Evolutionary conservation across 176 grass and related monocot species (phyloP), one percentile per base, ranked within the genome.

Genomic region (Juncus inflexus): DNA sequence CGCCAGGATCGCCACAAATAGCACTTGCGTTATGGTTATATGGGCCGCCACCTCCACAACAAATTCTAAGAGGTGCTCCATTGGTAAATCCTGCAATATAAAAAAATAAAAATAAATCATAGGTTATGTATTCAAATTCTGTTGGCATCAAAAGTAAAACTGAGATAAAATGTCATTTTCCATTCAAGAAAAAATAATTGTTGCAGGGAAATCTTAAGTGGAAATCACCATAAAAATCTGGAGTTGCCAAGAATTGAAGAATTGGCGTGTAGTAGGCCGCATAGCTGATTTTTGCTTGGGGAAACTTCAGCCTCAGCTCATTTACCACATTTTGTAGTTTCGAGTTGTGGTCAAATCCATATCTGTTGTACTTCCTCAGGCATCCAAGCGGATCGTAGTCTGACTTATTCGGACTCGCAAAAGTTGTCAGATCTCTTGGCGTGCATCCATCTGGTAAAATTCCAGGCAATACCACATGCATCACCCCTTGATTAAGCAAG

Each of bases 361-460:
- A 37, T 12, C 8, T 40, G 40, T 90, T 84, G 11, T 72, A 15
- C 35, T 40, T 62, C 55, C 36, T 63, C 9, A 90, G 67, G 55
- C 86, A 84, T 45, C 81, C 86, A 38, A 57, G 28, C 6, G 6
- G 4, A 52, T 85, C 78, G 65, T 90, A 82, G 36, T 76, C 78
- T 0, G 47, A 11, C 35, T 5, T 9, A 74, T 64, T 37, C 1
- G 35, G 16, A 61, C 78, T 84, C 35, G 53, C 50, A 45, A 55
- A 84, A 56, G 75, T 16, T 15, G 74, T 75, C 12, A 90, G 60
- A 2, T 67, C 39, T 35, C 58, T 19, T 4, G 81, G 74, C 6
- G 37, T 37, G 74, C 86, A 90, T 2, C 86, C 86, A 10, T 35
- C 76, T 4, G 82, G 82, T 19, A 72, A 4, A 55, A 61, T 82